phyloP scores from a whole-genome alignment of 208 protist species.

The Hexamita inflata region DNA sequence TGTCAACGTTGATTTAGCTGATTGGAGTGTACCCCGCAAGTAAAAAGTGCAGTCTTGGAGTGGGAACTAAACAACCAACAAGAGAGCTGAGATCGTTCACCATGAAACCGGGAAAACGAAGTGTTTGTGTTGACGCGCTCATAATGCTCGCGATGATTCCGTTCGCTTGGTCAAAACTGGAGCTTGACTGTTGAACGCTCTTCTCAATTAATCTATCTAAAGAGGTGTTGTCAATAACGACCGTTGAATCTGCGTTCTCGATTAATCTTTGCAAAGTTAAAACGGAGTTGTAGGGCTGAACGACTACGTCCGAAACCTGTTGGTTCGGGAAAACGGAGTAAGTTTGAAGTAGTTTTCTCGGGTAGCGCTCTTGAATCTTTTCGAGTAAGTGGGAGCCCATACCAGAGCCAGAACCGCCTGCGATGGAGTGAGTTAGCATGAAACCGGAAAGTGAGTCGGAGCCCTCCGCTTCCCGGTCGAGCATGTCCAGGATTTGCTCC shows the following conservation, averaged over 20 bases:
- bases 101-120: conserved; percentile 93
- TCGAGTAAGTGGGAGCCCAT: conserved; percentile 94
- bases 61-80: conserved; percentile 91
- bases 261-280: conserved; percentile 93
- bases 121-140: conserved; percentile 87
- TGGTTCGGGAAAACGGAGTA: conserved; percentile 93
- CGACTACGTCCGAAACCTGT: conserved; percentile 76
- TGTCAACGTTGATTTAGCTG: neutral
- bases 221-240: conserved; percentile 97
- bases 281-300: conserved; percentile 97
- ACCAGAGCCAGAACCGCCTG: conserved; percentile 96
- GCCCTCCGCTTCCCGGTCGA: conserved; percentile 95
- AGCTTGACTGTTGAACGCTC: conserved; percentile 68
- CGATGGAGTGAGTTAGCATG: conserved; percentile 91
- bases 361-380: conserved; percentile 79
- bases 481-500: conserved; percentile 90
- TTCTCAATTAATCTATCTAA: conserved; percentile 85
- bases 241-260: conserved; percentile 78
- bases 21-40: conserved; percentile 82
- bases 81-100: conserved; percentile 87
- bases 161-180: conserved; percentile 89
- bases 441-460: conserved; percentile 93
- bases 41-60: conserved; percentile 83
- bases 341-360: conserved; percentile 78
- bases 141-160: conserved; percentile 88